Evolutionary conservation across 2,329 filamentous ascomycete species (phyloP), one percentile per base, ranked within the genome.

Genomic region (Clonostachys byssicola): DNA sequence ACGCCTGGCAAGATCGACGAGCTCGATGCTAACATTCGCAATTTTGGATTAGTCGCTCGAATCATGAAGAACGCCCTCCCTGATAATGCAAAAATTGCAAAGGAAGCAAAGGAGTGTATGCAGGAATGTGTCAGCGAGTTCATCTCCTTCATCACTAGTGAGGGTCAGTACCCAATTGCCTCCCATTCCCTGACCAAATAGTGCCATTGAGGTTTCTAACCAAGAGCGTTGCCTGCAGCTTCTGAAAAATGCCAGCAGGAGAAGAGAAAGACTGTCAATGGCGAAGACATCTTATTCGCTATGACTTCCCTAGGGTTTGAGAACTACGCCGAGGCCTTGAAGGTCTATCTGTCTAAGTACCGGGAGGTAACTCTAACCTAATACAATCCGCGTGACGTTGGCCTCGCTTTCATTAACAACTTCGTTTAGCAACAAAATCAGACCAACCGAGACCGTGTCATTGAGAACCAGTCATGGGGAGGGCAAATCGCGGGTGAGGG

Each of bases 71-170:
- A 91, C 60, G 94, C 94, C 7, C 78, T 99, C 43, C 94, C 94
- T 45, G 94, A 99, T 56, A 99, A 99, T 64, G 94, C 94, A 57
- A 99, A 99, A 73, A 99, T 99, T 52, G 92, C 92, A 50, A 99
- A 99, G 66, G 94, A 99, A 66, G 94, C 94, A 47, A 99, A 99
- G 70, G 94, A 99, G 67, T 99, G 94, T 72, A 97, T 99, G 94
- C 94, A 99, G 70, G 94, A 99, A 70, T 99, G 94, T 64, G 94
- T 99, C 49, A 96, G 92, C 83, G 94, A 99, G 73, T 99, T 99
- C 70, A 99, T 99, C 75, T 96, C 90, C 7, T 99, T 99, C 77
- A 97, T 99, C 65, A 99, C 94, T 35, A 97, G 92, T 68, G 94
- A 99, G 80, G 94, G 94, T 96, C 68, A 64, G 87, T 74, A 14